phyloP scores from a whole-genome alignment of 1,139 yeast species.

The Hansenula anomala region DNA sequence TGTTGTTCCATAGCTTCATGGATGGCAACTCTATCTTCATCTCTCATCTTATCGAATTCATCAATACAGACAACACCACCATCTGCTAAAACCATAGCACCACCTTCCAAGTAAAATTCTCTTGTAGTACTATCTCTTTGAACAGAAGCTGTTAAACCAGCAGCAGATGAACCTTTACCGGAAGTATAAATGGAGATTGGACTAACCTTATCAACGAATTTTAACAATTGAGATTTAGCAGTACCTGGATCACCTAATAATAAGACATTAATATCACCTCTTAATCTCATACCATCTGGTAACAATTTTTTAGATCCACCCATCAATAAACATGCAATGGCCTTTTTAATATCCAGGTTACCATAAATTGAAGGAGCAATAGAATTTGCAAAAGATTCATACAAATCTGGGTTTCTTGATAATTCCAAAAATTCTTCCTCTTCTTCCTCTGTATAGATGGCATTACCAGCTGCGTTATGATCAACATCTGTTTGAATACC shows the following conservation, averaged over 20 bases:
- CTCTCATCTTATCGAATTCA: slow-evolving; percentile 98
- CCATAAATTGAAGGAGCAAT: slow-evolving; percentile 98
- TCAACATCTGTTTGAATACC: slow-evolving; percentile 86
- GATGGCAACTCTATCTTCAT: slow-evolving; percentile 97
- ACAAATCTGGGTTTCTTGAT: slow-evolving; percentile 79
- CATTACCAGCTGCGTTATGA: slow-evolving; percentile 57
- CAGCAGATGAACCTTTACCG: slow-evolving; percentile 99
- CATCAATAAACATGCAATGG: slow-evolving; percentile 86
- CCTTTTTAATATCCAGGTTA: slow-evolving; percentile 84
- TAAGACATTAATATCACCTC: slow-evolving; percentile 95
- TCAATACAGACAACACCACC: slow-evolving; percentile 99
- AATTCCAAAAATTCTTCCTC: slow-evolving; percentile 84
- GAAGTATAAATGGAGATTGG: slow-evolving; percentile 96
- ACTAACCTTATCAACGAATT: slow-evolving; percentile 90
- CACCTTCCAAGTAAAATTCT: slow-evolving; percentile 95
- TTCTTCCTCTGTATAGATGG: slow-evolving; percentile 82
- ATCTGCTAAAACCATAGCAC: slow-evolving; percentile 99
- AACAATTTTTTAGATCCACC: slow-evolving; percentile 91
- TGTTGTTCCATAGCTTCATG: slow-evolving; percentile 99
- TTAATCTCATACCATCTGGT: slow-evolving; percentile 93
- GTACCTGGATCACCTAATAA: slow-evolving; percentile 98
- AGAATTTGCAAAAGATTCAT: slow-evolving; percentile 78
- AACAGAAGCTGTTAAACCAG: slow-evolving; percentile 97
- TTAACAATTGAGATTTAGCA: slow-evolving; percentile 91
- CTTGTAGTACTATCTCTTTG: slow-evolving; percentile 86